Base-by-base conservation (phyloP, 768 basidiomycete genomes). In the Xerocomus brunneocitrinus region DNA sequence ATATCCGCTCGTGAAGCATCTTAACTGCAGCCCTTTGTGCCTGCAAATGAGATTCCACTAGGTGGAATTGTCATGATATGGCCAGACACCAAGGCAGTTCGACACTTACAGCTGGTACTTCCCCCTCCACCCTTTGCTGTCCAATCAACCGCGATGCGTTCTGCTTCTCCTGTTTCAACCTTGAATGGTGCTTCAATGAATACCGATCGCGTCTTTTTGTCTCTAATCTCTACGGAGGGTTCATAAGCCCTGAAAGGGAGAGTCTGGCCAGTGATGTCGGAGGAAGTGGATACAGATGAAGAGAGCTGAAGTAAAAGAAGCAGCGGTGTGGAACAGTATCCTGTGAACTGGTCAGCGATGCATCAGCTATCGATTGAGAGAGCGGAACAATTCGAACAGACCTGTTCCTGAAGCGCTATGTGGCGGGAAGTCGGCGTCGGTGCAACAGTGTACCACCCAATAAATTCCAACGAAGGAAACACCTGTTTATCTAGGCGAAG, bases 91-190 rank as follows among this genome's bases (percentile, higher is more conserved):
- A 27, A 56, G 54, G 42, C 32, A 7, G 13, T 25, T 30, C 24
- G 34, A 46, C 44, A 76, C 89, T 72, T 60, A 93, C 92, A 73
- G 58, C 84, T 90, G 13, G 84, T 89, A 40, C 85, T 87, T 57
- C 84, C 88, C 28, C 83, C 89, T 45, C 91, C 90, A 8, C 90
- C 89, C 67, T 85, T 83, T 25, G 91, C 89, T 3, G 91, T 91
- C 80, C 92, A 95, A 67, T 98, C 95, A 0, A 99, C 97, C 6
- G 97, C 97, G 57, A 99, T 98, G 36, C 97, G 85, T 68, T 99
- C 97, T 14, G 97, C 97, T 72, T 99, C 97, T 32, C 95, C 97
- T 0, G 95, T 98, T 71, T 98, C 95, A 16, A 99, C 87, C 47
- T 82, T 86, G 72, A 86, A 98, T 4, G 87, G 74, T 1, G 87